These are phyloP conservation scores for Claviceps cyperi DNA, from an alignment of 2,329 filamentous ascomycete species.

Conservation along the genomic window DNA sequence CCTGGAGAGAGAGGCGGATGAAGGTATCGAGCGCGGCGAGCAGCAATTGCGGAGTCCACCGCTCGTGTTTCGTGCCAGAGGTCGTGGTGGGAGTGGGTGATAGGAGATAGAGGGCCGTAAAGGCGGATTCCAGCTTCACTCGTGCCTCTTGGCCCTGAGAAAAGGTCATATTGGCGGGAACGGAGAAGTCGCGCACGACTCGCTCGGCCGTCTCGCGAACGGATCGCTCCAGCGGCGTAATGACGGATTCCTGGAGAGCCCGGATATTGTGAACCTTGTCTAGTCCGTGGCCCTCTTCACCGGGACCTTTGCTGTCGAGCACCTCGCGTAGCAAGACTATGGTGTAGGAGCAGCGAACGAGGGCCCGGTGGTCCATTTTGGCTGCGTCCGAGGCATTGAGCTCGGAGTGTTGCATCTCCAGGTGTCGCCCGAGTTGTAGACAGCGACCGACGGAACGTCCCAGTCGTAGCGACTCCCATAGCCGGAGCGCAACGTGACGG, in stretches of 20 bases:
- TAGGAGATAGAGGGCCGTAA: slow-evolving; percentile 66
- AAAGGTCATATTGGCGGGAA: slow-evolving; percentile 43
- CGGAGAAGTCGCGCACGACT: slow-evolving; percentile 69
- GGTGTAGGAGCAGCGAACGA: slow-evolving; percentile 72
- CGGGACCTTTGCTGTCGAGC: slow-evolving; percentile 49
- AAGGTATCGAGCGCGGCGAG: slow-evolving; percentile 68
- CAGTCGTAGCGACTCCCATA: slow-evolving; percentile 68
- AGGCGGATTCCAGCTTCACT: slow-evolving; percentile 55
- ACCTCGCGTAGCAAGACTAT: slow-evolving; percentile 63
- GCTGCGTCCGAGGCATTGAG: slow-evolving; percentile 28
- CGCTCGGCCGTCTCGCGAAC: slow-evolving; percentile 64
- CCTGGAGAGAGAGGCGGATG: slow-evolving; percentile 65
- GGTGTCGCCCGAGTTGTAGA: slow-evolving; percentile 67
- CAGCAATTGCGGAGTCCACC: slow-evolving; percentile 54
- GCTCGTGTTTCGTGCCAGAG: slow-evolving; percentile 32
- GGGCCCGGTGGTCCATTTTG: slow-evolving; percentile 60
- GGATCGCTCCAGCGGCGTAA: slow-evolving; percentile 57
- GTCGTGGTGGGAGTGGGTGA: slow-evolving; percentile 39
- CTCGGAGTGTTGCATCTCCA: slow-evolving; percentile 75
- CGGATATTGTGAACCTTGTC: slow-evolving; percentile 58
- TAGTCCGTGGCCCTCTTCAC: slow-evolving; percentile 65
- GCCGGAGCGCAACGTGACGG: slow-evolving; percentile 56
- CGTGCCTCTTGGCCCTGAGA: slow-evolving; percentile 60
- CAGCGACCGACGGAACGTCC: slow-evolving; percentile 64
- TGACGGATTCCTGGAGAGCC: slow-evolving; percentile 53